Evolutionary conservation across 352 stramenopile genomes (phyloP).

Genomic region (Pythium oligandrum): DNA sequence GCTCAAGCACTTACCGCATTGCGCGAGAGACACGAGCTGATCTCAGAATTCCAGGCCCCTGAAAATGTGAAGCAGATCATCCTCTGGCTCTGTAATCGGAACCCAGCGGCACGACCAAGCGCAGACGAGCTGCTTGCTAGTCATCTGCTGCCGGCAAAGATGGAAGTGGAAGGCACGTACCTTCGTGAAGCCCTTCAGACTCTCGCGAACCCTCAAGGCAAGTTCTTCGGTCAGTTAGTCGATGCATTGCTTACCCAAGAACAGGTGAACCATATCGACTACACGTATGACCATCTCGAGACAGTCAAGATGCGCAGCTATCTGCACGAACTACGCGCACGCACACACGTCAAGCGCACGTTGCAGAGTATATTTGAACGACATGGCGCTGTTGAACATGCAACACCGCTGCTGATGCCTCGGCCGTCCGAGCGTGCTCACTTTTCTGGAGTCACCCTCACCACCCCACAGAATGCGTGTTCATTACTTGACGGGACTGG

Average conservation of each 20-base stretch:
- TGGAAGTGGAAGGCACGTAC: constrained; percentile 82
- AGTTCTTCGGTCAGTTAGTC: constrained; percentile 87
- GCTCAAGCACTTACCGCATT: constrained; percentile 70
- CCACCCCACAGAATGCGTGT: constrained; percentile 50
- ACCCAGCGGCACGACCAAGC: constrained; percentile 61
- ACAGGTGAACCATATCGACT: constrained; percentile 75
- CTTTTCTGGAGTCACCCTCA: constrained; percentile 60
- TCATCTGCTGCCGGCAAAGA: constrained; percentile 68
- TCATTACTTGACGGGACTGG: constrained; percentile 68
- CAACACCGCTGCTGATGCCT: constrained; percentile 77
- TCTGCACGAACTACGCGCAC: constrained; percentile 53
- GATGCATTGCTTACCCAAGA: constrained; percentile 72
- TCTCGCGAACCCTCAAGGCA: constrained; percentile 83
- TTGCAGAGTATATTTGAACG: constrained; percentile 82
- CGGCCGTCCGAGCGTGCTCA: constrained; percentile 45
- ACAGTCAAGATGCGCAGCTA: constrained; percentile 75
- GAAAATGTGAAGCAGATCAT: constrained; percentile 89
- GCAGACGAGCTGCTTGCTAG: constrained; percentile 69
- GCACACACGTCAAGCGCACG: constrained; percentile 61
- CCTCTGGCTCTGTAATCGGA: constrained; percentile 80
- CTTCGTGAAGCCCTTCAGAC: constrained; percentile 80
- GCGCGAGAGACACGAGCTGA: constrained; percentile 67
- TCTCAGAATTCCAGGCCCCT: constrained; percentile 39
- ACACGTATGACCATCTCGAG: constrained; percentile 83
- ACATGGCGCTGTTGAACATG: constrained; percentile 73